Percentiles rank a stretch among this genome's conserved stretches.
These are phyloP conservation scores for Ophiostoma populinum DNA, from an alignment of 2,329 filamentous ascomycete species.

Conservation along the genomic window DNA sequence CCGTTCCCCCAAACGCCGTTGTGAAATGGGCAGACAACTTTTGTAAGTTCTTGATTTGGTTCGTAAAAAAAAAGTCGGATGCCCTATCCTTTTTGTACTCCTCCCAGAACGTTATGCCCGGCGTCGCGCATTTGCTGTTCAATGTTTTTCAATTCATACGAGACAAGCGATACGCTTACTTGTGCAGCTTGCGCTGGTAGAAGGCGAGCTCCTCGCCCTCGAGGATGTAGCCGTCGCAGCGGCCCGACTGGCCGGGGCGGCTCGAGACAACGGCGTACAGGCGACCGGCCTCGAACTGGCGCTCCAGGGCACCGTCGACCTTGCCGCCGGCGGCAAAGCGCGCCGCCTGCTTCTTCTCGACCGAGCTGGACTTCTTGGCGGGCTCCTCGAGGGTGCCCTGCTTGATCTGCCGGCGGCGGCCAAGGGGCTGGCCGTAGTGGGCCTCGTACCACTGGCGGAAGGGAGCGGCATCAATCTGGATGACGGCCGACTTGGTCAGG, in stretches of 20 bases:
- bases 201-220: constrained; percentile 99
- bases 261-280: constrained; percentile 85
- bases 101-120: too few relatives aligned
- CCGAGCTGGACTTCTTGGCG: constrained; percentile 83
- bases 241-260: constrained; percentile 91
- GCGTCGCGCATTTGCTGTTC: too few relatives aligned
- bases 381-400: constrained; percentile 45
- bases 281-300: constrained; percentile 98
- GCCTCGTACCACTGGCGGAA: constrained; percentile 99
- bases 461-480: constrained; percentile 95
- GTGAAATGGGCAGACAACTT: not conserved
- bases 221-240: constrained; percentile 91
- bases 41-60: not conserved
- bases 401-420: constrained; percentile 84
- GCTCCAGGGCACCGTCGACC: constrained; percentile 84
- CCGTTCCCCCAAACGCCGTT: constrained; percentile 7
- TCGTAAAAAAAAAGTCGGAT: not conserved
- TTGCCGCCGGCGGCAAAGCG: constrained; percentile 73
- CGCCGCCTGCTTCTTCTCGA: constrained; percentile 91
- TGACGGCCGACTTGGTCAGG: constrained; percentile 95
- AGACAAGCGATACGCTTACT: constrained; percentile 47
- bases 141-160: not conserved
- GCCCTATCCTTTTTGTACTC: constrained; percentile 1
- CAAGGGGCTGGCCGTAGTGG: constrained; percentile 86
- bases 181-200: constrained; percentile 99